Conservation (phyloP, 2,329 filamentous ascomycete genomes). For the Cordyceps tenuipes region DNA sequence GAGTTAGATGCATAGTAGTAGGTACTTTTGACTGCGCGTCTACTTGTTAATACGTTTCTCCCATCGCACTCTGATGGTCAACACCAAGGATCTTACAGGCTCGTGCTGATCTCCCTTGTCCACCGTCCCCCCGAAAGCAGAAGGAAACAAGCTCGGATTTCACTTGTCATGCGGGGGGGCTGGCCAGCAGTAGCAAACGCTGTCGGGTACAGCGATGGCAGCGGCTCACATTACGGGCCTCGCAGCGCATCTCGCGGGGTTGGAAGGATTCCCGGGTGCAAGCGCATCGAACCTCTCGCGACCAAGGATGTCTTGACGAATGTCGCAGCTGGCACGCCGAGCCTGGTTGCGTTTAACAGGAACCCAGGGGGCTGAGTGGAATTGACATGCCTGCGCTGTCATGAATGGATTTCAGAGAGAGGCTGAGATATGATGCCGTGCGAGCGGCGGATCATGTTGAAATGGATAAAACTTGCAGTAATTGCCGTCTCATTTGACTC, state of each 20-base stretch:
- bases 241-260: slow-evolving; percentile 17
- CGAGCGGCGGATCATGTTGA: not conserved
- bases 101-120: no score
- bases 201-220: slow-evolving; percentile 41
- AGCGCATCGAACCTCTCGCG: slow-evolving; percentile 35
- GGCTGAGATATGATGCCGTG: not conserved
- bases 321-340: slow-evolving; percentile 33
- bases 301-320: slow-evolving; percentile 30
- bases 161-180: not conserved
- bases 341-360: slow-evolving; percentile 47
- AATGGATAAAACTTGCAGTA: not conserved
- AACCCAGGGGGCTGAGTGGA: not conserved
- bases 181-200: slow-evolving; percentile 17
- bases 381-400: no score
- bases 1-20: no score
- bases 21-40: no score
- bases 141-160: no score
- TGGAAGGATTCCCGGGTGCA: slow-evolving; percentile 21
- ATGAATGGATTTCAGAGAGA: no score
- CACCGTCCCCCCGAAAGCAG: no score
- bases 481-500: not conserved
- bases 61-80: no score
- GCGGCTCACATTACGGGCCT: slow-evolving; percentile 35
- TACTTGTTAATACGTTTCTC: no score
- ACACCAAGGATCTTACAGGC: no score